phyloP scores from a whole-genome alignment of 805 yeast genomes.

The Barnettozyma sucrosica region DNA sequence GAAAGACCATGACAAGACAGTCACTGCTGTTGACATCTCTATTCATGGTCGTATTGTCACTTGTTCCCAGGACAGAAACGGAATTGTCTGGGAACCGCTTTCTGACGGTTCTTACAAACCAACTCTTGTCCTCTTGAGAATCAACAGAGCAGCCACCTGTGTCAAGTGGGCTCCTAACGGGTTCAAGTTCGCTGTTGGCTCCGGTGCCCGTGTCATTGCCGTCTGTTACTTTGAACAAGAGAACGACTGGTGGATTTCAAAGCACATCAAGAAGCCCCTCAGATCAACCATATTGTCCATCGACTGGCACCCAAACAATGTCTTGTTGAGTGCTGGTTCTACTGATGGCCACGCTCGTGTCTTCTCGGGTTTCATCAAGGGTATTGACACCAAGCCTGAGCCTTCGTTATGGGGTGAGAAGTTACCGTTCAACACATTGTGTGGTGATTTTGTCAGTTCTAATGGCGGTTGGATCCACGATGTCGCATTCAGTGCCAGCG shows the following conservation, averaged over 20 bases:
- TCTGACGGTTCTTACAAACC: slow-evolving; percentile 66
- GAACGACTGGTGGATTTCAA: slow-evolving; percentile 99
- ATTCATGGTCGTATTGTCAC: slow-evolving; percentile 87
- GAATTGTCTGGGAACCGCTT: slow-evolving; percentile 88
- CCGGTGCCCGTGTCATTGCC: slow-evolving; percentile 90
- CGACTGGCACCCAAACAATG: slow-evolving; percentile 92
- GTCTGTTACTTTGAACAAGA: slow-evolving; percentile 94
- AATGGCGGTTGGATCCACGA: slow-evolving; percentile 90
- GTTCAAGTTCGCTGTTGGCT: slow-evolving; percentile 94
- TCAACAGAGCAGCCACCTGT: slow-evolving; percentile 91
- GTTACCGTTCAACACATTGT: slow-evolving; percentile 87
- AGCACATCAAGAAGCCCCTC: slow-evolving; percentile 93
- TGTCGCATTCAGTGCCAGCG: slow-evolving; percentile 76
- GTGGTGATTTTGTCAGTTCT: slow-evolving; percentile 71
- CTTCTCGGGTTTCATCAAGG: slow-evolving; percentile 83
- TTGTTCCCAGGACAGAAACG: slow-evolving; percentile 96
- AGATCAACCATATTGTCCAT: slow-evolving; percentile 78
- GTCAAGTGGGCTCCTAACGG: slow-evolving; percentile 96
- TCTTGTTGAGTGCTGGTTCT: slow-evolving; percentile 82
- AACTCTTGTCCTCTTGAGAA: slow-evolving; percentile 85
- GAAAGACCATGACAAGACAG: slow-evolving; percentile 85
- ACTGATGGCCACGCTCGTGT: slow-evolving; percentile 92
- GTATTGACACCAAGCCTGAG: slow-evolving; percentile 76
- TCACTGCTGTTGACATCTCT: slow-evolving; percentile 91
- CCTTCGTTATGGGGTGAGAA: slow-evolving; percentile 90